Evolutionary conservation across 1,139 yeast genomes (phyloP), one percentile per base, ranked within the genome.

Genomic region (Cylindricascospora bacillispora): DNA sequence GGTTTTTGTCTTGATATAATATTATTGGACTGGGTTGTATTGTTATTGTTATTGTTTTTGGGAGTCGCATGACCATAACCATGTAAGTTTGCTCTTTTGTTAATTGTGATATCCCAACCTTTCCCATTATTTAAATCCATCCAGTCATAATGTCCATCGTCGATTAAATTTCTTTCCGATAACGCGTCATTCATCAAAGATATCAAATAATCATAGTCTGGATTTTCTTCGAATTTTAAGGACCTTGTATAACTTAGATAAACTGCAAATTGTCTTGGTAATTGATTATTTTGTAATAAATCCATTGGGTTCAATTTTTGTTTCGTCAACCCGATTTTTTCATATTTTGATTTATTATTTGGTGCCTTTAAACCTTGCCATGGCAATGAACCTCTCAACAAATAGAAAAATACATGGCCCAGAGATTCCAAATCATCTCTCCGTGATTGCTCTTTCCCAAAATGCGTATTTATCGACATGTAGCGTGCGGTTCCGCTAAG

Each of bases 291-390:
- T 36, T 35, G 70, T 74, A 94, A 78, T 39, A 86, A 62, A 30
- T 81, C 85, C 35, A 66, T 66, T 25, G 89, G 78, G 18, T 79
- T 73, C 10, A 95, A 80, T 7, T 89, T 70, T 57, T 85, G 82
- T 60, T 86, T 86, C 58, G 86, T 86, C 49, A 82, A 89, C 37
- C 95, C 97, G 58, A 89, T 89, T 56, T 85, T 86, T 58, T 89
- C 97, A 57, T 89, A 89, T 58, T 89, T 89, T 52, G 81, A 85
- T 60, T 89, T 89, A 62, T 89, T 89, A 24, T 93, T 85, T 41
- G 94, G 93, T n/a, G 97, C 98, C 59, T 86, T 86, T 43, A 89
- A 67, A 17, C 98, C 97, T 62, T 89, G 98, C 98, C 98, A 89
- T 30, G 98, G 98, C 49, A 89, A 70, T 40, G 82, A 85, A 29